Base-by-base conservation (phyloP, 352 stramenopile genomes). In the Phytopythium chamaehyphon region DNA sequence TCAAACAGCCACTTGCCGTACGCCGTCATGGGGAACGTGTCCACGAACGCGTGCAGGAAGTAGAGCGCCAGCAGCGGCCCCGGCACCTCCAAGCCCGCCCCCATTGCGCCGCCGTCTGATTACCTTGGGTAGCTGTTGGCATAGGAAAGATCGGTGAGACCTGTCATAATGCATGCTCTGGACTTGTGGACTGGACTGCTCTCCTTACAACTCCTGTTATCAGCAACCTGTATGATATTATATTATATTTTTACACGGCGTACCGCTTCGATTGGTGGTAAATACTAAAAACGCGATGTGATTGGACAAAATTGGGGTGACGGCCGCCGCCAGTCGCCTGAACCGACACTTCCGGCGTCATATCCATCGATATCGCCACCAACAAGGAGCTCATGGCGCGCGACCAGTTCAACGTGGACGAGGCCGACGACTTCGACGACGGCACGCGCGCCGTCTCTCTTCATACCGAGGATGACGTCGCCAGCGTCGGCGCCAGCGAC, bases 401-500 rank as follows among this genome's bases (percentile, higher is more conserved):
- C 42, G 59, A 77, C 61, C 66, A 79, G 55, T 90, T 90, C 51
- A 83, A 90, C 51, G 75, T 93, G 40, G 82, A 93, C 54, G 71
- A 82, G 49, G 79, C 77, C 21, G 82, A 93, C 37, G 82, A 93
- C 59, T 93, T 89, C 59, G 76, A 88, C 54, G 81, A 93, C 61
- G 79, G 80, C 47, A 93, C 79, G 45, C 70, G 71, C 31, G 77
- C 80, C 6, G 49, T 86, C 24, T 66, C 69, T 48, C 28, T 80
- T 84, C 47, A 44, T 26, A 1, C 33, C 49, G 1, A 33, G 28
- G 28, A 33, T 33, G 55, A 45, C 1, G 61, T 59, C 22, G 61
- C 47, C 1, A 51, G 64, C 24, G 60, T 40, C 9, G 52, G 60
- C 9, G 51, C 47, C 39, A 46, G 53, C 45, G 55, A 66, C 38